These are phyloP conservation scores for Euryodendron excelsum DNA, from an alignment of 148 eudicot genomes.

Conservation along the genomic window DNA sequence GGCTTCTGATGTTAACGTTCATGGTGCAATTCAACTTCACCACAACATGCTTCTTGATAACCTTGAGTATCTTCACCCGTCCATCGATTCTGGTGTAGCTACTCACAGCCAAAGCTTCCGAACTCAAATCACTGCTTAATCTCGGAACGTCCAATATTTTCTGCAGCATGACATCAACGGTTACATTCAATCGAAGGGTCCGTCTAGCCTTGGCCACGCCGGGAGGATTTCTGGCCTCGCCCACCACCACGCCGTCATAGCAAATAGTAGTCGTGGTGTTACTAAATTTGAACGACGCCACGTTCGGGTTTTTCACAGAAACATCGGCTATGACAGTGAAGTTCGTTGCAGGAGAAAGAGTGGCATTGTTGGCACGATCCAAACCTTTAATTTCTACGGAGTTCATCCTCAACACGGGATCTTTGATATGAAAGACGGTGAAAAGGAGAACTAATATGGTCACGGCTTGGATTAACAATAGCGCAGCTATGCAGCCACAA, in stretches of 20 bases:
- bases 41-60: conserved; percentile 37
- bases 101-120: conserved; percentile 26
- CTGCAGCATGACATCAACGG: conserved; percentile 26
- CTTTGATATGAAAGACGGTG: conserved; percentile 42
- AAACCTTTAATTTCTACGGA: conserved; percentile 28
- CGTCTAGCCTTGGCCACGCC: conserved; percentile 36
- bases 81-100: conserved; percentile 34
- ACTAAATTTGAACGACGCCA: conserved; percentile 35
- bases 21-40: conserved; percentile 49
- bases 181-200: conserved; percentile 32
- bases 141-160: conserved; percentile 16
- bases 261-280: conserved; percentile 32
- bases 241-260: conserved; percentile 36
- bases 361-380: neutral
- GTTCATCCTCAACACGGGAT: conserved; percentile 31
- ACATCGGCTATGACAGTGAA: conserved; percentile 27
- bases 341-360: conserved; percentile 10
- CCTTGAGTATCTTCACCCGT: conserved; percentile 32
- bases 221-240: conserved; percentile 29
- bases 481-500: conserved; percentile 36
- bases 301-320: conserved; percentile 46
- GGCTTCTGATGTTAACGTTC: conserved; percentile 23
- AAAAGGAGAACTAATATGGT: conserved; percentile 30
- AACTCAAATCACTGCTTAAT: conserved; percentile 20
- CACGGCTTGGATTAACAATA: conserved; percentile 15